Conservation (phyloP, 2,329 filamentous ascomycete species). For the Cryphonectria japonica region DNA sequence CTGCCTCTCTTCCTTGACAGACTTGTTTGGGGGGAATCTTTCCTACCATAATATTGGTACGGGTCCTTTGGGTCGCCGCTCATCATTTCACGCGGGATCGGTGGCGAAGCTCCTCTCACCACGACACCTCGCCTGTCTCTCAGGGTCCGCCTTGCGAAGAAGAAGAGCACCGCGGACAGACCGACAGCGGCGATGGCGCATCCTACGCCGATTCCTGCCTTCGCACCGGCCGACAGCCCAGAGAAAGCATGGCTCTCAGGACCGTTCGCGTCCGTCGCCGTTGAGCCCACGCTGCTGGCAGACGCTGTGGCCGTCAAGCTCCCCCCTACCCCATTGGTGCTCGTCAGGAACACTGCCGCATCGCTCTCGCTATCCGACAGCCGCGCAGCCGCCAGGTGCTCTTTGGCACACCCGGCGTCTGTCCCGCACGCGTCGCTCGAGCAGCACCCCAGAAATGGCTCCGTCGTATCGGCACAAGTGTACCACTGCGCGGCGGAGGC, state of each 20-base stretch:
- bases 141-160: constrained; percentile 11
- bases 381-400: constrained; percentile 33
- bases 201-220: constrained; percentile 31
- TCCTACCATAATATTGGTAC: constrained; percentile 8
- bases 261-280: neutral
- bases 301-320: neutral
- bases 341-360: constrained; percentile 28
- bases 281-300: neutral
- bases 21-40: neutral
- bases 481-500: constrained; percentile 39
- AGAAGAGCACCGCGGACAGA: constrained; percentile 20
- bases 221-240: constrained; percentile 29
- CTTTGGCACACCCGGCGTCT: constrained; percentile 33
- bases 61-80: neutral
- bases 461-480: constrained; percentile 36
- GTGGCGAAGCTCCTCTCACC: constrained; percentile 16
- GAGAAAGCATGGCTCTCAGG: neutral
- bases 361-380: constrained; percentile 32
- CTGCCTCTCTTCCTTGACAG: constrained; percentile 3
- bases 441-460: constrained; percentile 47
- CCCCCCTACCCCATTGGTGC: neutral
- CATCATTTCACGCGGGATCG: constrained; percentile 1
- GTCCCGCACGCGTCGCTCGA: constrained; percentile 39
- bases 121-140: constrained; percentile 15
- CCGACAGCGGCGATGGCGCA: constrained; percentile 23